These are phyloP conservation scores for Dalbergia cultrata DNA, from an alignment of 306 rosid genomes.

Conservation along the genomic window DNA sequence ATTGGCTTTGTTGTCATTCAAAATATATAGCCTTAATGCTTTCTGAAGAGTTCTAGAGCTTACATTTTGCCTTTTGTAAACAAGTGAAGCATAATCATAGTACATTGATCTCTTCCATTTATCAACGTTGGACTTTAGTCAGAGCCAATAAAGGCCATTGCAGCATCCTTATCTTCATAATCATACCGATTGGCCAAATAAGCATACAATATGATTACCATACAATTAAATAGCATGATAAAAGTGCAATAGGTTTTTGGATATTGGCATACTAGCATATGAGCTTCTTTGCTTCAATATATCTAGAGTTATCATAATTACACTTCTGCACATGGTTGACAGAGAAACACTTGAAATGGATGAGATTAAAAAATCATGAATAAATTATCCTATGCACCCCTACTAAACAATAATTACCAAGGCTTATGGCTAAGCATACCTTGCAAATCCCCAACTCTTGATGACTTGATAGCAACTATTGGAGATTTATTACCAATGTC, in stretches of 20 bases:
- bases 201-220: background rate
- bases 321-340: constrained; percentile 76
- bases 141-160: constrained; percentile 72
- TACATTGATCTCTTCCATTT: constrained; percentile 75
- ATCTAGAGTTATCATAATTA: constrained; percentile 70
- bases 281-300: constrained; percentile 73
- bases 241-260: background rate
- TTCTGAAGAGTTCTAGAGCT: no score
- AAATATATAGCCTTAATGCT: no score
- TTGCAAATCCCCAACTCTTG: constrained; percentile 91
- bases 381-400: background rate
- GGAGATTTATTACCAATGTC: constrained; percentile 75
- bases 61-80: constrained; percentile 51
- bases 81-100: constrained; percentile 66
- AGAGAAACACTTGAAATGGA: constrained; percentile 75
- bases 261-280: constrained; percentile 69
- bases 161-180: constrained; percentile 77
- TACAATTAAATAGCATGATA: background rate
- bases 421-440: constrained; percentile 50
- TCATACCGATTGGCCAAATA: constrained; percentile 68
- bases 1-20: no score
- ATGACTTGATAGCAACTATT: constrained; percentile 80
- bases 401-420: background rate
- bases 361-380: background rate
- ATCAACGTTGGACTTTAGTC: constrained; percentile 59